Evolutionary conservation across 768 basidiomycete genomes (phyloP), one percentile per base, ranked within the genome.

Genomic region (Russula brevipes): DNA sequence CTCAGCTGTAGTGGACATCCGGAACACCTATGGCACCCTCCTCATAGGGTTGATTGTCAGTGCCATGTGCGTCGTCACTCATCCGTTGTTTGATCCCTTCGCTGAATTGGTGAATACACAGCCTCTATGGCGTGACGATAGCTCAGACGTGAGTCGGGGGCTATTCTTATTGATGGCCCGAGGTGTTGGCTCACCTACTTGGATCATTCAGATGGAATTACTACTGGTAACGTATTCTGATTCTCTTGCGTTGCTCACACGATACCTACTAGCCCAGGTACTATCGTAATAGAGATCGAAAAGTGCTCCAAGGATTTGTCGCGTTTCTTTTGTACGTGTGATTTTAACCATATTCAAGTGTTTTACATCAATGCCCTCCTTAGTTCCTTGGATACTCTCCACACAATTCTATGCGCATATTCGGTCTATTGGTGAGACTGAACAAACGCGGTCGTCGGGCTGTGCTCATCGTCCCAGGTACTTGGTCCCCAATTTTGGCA

Each of bases 381-480:
- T 36, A 80, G 79, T 69, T 1, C 76, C 14, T 64, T 81, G 61
- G 81, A 83, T 69, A 78, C 78, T 0, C 41, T 73, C 2, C 82
- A 83, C 65, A 68, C 82, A 14, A 68, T 74, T n/a, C 68, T 82
- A 3, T 80, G 78, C 66, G 75, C 76, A 2, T 72, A 77, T 33
- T 69, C 80, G 2, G 75, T 82, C 45, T 82, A 82, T 59, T 78
- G 77, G 81, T 81, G 66, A 24, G 74, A 69, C 57, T 4, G 19
- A 44, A 24, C 12, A 4, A n/a, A 9, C 16, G 33, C 10, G 10
- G 12, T 19, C 14, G 35, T 19, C n/a, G 35, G n/a, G 35, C 31
- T 42, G 5, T 45, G 30, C 33, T 35, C 33, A 59, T n/a, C 10
- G 33, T 41, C 11, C 3, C 53, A 82, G 81, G 74, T 81, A 80